phyloP scores from a whole-genome alignment of 306 rosid genomes.

The Prunus padus region DNA sequence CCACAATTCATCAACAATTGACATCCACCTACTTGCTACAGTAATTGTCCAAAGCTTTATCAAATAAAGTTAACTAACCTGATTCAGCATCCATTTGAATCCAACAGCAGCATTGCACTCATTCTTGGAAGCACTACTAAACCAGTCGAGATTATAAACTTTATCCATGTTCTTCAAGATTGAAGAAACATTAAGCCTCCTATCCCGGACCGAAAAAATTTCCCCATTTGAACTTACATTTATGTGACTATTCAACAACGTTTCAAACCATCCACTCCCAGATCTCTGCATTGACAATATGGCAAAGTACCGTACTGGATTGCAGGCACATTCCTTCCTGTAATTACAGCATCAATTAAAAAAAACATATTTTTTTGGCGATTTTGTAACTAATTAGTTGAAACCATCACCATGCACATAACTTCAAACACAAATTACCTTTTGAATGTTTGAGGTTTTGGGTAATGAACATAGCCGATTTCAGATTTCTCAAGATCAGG shows the following conservation, averaged over 20 bases:
- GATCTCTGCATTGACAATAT: constrained; percentile 42
- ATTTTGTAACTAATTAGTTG: background rate
- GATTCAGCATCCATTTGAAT: constrained; percentile 45
- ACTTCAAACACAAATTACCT: constrained; percentile 33
- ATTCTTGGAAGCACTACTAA: constrained; percentile 36
- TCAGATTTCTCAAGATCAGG: constrained; percentile 33
- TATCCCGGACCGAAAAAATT: constrained; percentile 21
- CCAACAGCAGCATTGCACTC: constrained; percentile 37
- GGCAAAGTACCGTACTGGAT: constrained; percentile 34
- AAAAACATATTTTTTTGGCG: background rate
- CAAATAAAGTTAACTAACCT: constrained; percentile 1
- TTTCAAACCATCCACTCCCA: constrained; percentile 45
- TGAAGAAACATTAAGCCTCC: constrained; percentile 30
- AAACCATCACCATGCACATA: background rate
- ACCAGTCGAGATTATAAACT: constrained; percentile 37
- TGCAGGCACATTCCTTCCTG: constrained; percentile 34
- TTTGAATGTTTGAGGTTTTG: constrained; percentile 48
- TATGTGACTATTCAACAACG: constrained; percentile 29
- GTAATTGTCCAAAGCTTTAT: background rate
- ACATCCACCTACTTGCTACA: no score
- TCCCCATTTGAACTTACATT: constrained; percentile 38
- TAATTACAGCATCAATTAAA: background rate
- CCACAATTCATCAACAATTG: no score
- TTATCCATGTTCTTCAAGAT: constrained; percentile 33
- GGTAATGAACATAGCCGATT: constrained; percentile 56